A percentile compares a stretch with the other conserved stretches of the same genome.
These are phyloP conservation scores for Dendrocalamus latiflorus DNA, from an alignment of 202 grass and related monocot species.

Conservation along the genomic window DNA sequence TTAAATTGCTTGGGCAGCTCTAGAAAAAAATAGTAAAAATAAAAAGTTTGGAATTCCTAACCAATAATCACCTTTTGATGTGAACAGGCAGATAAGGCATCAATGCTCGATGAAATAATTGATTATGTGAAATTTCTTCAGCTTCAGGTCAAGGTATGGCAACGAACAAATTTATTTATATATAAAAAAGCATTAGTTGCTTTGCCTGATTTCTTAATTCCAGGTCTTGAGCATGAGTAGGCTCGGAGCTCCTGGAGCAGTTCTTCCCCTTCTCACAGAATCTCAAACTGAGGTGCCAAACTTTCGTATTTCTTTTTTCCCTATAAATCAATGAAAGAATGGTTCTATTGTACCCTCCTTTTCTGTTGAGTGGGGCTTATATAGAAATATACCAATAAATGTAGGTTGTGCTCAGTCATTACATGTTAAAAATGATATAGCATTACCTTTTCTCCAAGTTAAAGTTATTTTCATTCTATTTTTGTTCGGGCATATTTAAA, in stretches of 20 bases:
- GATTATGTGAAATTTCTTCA: conserved; percentile 89
- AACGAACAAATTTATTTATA: conserved; percentile 3
- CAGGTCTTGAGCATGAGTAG: conserved; percentile 89
- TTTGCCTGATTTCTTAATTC: conserved; percentile 19
- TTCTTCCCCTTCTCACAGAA: conserved; percentile 62
- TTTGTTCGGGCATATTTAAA: not conserved
- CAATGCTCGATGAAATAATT: conserved; percentile 80
- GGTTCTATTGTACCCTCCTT: not conserved
- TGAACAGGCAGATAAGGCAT: conserved; percentile 66
- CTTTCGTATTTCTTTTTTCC: not conserved
- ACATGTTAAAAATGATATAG: not conserved
- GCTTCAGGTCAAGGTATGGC: conserved; percentile 72
- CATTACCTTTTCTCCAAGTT: not conserved
- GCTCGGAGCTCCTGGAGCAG: conserved; percentile 65
- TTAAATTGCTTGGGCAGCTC: not conserved
- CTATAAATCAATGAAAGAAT: not conserved
- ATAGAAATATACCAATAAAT: not conserved
- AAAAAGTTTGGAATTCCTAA: not conserved
- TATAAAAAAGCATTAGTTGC: not conserved
- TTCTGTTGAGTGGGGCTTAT: not conserved
- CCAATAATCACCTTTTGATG: not conserved
- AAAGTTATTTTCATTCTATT: not conserved
- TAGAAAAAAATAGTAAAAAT: conserved; percentile 2
- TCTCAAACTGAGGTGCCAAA: conserved; percentile 56
- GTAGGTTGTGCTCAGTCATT: not conserved